A percentile compares a stretch with the other conserved stretches of the same genome.
Evolutionary conservation across 2,329 filamentous ascomycete species (phyloP).

Genomic region (Alternaria sp.): DNA sequence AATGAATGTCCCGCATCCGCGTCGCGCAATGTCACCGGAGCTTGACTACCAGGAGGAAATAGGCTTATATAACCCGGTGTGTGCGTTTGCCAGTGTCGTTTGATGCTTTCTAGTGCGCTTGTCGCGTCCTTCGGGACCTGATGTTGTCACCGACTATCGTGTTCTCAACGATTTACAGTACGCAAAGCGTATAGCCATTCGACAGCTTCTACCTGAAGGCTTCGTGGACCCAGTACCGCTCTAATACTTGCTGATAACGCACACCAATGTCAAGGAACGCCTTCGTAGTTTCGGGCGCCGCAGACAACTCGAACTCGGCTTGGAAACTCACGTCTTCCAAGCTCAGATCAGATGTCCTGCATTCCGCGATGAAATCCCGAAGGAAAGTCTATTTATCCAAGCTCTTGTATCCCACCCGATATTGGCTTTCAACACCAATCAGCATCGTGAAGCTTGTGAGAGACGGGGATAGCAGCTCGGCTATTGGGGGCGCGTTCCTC

Average conservation of each 20-base stretch:
- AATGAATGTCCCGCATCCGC: background rate
- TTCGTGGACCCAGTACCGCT: background rate
- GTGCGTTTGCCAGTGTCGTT: background rate
- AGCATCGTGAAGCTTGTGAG: constrained; percentile 18
- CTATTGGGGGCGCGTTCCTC: background rate
- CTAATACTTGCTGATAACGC: background rate
- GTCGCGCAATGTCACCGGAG: background rate
- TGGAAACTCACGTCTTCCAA: background rate
- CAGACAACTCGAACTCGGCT: too few species aligned
- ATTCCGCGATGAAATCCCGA: constrained; percentile 11
- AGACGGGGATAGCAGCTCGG: constrained; percentile 15
- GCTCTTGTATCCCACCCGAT: background rate
- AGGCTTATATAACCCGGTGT: background rate
- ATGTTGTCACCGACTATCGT: background rate
- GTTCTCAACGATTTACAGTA: background rate
- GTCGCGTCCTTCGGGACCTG: background rate
- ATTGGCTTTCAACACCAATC: background rate
- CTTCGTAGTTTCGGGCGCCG: background rate
- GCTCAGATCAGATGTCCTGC: background rate
- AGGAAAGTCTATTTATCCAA: constrained; percentile 8
- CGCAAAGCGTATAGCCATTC: too few species aligned
- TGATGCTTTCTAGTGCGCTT: background rate
- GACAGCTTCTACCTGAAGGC: background rate
- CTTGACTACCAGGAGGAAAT: background rate
- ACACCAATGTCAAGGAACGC: constrained; percentile 7